These are phyloP conservation scores for Selenicereus undatus DNA, from an alignment of 148 eudicot species.

Conservation along the genomic window DNA sequence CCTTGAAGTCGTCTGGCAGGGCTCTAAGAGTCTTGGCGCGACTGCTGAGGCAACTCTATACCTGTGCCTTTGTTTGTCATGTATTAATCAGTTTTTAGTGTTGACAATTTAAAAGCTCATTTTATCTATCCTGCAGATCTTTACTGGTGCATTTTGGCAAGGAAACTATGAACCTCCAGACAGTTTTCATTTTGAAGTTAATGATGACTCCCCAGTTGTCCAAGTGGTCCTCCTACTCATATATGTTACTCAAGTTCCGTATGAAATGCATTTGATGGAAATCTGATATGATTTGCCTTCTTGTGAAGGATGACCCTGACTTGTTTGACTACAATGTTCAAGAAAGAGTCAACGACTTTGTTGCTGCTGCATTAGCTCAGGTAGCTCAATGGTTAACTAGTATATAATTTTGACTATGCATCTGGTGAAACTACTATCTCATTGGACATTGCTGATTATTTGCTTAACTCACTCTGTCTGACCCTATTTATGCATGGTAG, in stretches of 20 bases:
- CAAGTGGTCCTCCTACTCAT: conserved; percentile 48
- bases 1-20: conserved; percentile 95
- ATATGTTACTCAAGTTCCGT: not conserved
- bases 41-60: conserved; percentile 57
- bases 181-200: conserved; percentile 79
- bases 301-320: conserved; percentile 71
- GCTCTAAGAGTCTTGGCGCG: conserved; percentile 76
- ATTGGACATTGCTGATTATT: not conserved
- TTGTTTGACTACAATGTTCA: conserved; percentile 96
- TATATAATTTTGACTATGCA: not conserved
- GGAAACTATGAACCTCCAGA: conserved; percentile 75
- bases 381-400: conserved; percentile 30
- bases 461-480: not conserved
- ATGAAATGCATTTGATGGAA: not conserved
- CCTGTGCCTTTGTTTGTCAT: conserved; percentile 4
- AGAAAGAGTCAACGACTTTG: conserved; percentile 83
- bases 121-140: conserved; percentile 47
- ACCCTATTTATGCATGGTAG: not conserved
- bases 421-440: not conserved
- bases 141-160: conserved; percentile 77
- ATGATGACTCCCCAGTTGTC: conserved; percentile 64
- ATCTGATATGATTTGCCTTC: conserved; percentile 17
- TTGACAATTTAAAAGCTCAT: conserved; percentile 4
- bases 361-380: conserved; percentile 84
- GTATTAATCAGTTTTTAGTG: not conserved